Conservation (phyloP, 2,329 filamentous ascomycete genomes). For the Xylariaceae sp. region DNA sequence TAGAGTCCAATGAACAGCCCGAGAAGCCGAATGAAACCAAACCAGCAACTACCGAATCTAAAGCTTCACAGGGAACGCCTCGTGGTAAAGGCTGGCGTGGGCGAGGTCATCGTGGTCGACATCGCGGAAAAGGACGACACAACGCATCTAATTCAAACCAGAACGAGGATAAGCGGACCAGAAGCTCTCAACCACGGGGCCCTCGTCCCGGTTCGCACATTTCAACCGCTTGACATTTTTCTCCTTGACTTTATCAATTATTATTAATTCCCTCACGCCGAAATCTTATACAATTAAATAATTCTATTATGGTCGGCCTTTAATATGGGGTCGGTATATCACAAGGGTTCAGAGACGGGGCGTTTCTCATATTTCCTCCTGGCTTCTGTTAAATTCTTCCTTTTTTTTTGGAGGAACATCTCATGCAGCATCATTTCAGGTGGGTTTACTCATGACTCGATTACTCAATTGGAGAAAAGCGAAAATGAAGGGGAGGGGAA, state of each 20-base stretch:
- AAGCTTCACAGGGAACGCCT: constrained; percentile 12
- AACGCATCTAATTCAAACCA: constrained; percentile 21
- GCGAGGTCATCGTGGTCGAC: constrained; percentile 25
- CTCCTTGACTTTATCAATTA: not conserved
- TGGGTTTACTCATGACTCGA: constrained; percentile 7
- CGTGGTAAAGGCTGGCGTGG: constrained; percentile 26
- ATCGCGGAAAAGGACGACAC: constrained; percentile 28
- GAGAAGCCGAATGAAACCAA: constrained; percentile 4
- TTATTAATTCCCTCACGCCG: not conserved
- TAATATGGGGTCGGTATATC: constrained; percentile 8
- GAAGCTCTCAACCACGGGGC: not conserved
- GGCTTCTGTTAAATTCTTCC: not conserved
- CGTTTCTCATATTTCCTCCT: not conserved
- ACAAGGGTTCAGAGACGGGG: not conserved
- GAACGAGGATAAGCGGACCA: constrained; percentile 13
- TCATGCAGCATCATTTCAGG: constrained; percentile 9
- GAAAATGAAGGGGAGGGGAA: not conserved
- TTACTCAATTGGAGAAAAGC: constrained; percentile 3
- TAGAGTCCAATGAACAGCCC: not conserved
- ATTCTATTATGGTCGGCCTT: not conserved
- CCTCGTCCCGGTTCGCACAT: not conserved
- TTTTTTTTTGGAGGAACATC: constrained; percentile 1
- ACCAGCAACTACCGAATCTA: constrained; percentile 5
- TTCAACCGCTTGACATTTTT: not conserved
- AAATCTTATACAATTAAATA: constrained; percentile 2